These are phyloP conservation scores for Coprinellus aureogranulatus DNA, from an alignment of 768 basidiomycete genomes.

Conservation along the genomic window DNA sequence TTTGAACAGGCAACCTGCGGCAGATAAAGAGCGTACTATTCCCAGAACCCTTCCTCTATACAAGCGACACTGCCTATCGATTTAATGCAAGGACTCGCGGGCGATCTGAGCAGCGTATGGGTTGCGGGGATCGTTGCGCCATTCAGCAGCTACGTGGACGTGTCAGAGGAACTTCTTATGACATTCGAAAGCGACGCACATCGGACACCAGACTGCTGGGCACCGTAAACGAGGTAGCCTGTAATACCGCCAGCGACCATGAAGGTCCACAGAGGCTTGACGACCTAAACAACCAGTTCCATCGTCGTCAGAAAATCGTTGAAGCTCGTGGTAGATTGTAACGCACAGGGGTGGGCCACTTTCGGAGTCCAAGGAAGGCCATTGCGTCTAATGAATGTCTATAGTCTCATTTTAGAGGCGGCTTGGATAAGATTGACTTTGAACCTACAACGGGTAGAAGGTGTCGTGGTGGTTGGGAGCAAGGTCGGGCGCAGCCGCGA, in stretches of 20 bases:
- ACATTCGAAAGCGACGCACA: constrained; percentile 50
- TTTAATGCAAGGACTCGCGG: constrained; percentile 52
- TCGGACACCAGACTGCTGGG: constrained; percentile 67
- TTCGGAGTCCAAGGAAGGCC: constrained; percentile 78
- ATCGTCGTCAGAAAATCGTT: constrained; percentile 1
- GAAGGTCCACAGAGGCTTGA: constrained; percentile 80
- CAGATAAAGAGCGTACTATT: constrained; percentile 2
- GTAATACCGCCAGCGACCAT: constrained; percentile 63
- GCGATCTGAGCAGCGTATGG: constrained; percentile 79
- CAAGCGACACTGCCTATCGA: not conserved
- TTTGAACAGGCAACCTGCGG: not conserved
- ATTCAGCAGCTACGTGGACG: constrained; percentile 51
- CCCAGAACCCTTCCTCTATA: not conserved
- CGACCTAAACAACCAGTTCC: constrained; percentile 43
- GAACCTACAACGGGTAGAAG: constrained; percentile 1
- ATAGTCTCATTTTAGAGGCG: not conserved
- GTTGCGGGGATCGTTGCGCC: constrained; percentile 76
- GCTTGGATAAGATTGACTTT: not conserved
- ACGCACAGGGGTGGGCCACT: constrained; percentile 77
- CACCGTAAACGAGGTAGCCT: constrained; percentile 61
- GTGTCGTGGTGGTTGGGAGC: constrained; percentile 24
- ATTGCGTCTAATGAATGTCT: constrained; percentile 35
- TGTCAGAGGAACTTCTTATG: not conserved
- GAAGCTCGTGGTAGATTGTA: constrained; percentile 16
- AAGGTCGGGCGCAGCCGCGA: constrained; percentile 41